A percentile compares a stretch with the other conserved stretches of the same genome.
phyloP scores from a whole-genome alignment of 78 protist genomes.

The Dictyostelium capitatum region DNA sequence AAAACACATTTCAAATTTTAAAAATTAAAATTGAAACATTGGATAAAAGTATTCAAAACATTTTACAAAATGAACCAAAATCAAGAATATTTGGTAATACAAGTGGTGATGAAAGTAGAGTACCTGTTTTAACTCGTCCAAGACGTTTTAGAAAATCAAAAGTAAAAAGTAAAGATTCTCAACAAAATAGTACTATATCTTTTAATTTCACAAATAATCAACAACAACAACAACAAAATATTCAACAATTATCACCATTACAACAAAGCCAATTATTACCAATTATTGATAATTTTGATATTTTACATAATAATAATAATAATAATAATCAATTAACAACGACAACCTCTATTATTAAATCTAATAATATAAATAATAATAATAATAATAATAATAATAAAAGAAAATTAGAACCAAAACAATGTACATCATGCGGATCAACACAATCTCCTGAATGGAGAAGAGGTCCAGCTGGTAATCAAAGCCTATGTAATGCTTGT shows the following conservation, averaged over 20 bases:
- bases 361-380: not conserved
- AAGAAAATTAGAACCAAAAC: slow-evolving; percentile 59
- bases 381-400: not conserved
- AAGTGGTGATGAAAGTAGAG: slow-evolving; percentile 50
- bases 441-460: slow-evolving; percentile 81
- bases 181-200: not conserved
- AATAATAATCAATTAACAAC: too few relatives aligned
- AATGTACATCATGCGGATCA: slow-evolving; percentile 66
- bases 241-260: too few relatives aligned
- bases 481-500: slow-evolving; percentile 76
- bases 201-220: not conserved
- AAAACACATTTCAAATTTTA: slow-evolving; percentile 3
- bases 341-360: not conserved
- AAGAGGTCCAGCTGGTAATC: slow-evolving; percentile 77
- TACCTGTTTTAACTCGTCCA: slow-evolving; percentile 76
- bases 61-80: slow-evolving; percentile 52
- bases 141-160: slow-evolving; percentile 72
- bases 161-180: slow-evolving; percentile 25
- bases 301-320: not conserved
- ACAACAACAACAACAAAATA: not conserved
- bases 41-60: slow-evolving; percentile 42
- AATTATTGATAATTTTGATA: not conserved
- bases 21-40: slow-evolving; percentile 37
- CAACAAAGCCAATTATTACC: too few relatives aligned
- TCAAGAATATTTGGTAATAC: slow-evolving; percentile 63